Evolutionary conservation across 805 yeast genomes (phyloP), one percentile per base, ranked within the genome.

Genomic region (Wickerhamiella azyma): DNA sequence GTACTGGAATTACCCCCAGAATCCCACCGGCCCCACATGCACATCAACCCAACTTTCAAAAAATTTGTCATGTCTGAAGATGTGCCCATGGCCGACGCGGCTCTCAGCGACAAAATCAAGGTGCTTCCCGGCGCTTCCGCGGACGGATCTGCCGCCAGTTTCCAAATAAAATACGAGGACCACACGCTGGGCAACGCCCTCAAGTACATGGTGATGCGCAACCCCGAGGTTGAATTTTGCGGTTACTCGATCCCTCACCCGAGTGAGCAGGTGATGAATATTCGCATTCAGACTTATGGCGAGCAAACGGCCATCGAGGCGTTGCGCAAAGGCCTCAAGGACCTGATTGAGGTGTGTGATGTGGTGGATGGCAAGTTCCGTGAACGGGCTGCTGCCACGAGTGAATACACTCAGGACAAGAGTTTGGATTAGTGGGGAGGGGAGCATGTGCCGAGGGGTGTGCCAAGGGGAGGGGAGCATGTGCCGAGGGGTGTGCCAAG

Each of bases 171-270:
- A 28, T 92, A 86, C 55, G 98, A 92, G 64, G 98, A 92, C 65
- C 98, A 92, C 62, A 92, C 98, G 1, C 66, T 92, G 43, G 98
- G 98, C 19, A 92, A 92, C 59, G 82, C 97, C 5, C 73, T 92
- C 45, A 78, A 96, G 62, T 88, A 86, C 65, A 78, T 89, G 61
- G 85, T 92, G 56, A 86, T 92, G 94, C 88, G 89, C 67, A 92
- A 92, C 59, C 96, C 96, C 33, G 94, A 86, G 53, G 98, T 92
- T 21, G 98, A 92, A 61, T 92, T 92, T 63, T 89, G 97, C 61
- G 98, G 98, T 47, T 92, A 92, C 67, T 85, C 96, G 38, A 92
- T 92, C 54, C 98, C 98, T 9, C 98, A 92, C 65, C 98, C 98
- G 16, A 84, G 95, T 30, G 98, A 92, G 66, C 72, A 85, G 50